These are phyloP conservation scores for Beauveria brongniartii DNA, from an alignment of 2,329 filamentous ascomycete genomes.

Conservation along the genomic window DNA sequence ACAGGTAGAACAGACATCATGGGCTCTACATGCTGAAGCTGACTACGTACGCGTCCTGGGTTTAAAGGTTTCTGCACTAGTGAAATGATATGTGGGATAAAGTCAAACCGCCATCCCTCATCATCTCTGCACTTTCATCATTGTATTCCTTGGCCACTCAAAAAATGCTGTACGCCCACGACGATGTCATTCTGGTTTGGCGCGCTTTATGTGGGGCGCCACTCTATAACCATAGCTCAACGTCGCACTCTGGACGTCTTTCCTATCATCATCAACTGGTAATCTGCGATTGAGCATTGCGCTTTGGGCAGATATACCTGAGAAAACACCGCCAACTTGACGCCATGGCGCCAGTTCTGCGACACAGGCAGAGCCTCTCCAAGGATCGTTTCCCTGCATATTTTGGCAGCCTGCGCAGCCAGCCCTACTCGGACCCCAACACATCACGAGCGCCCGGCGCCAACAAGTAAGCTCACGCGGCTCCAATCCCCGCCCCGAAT, in stretches of 20 bases:
- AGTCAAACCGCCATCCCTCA: not conserved
- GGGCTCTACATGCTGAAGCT: not conserved
- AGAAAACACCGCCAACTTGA: not conserved
- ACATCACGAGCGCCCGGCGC: conserved; percentile 40
- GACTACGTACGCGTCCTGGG: not conserved
- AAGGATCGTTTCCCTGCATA: conserved; percentile 62
- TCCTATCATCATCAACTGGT: not conserved
- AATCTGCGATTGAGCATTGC: not conserved
- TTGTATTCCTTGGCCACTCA: not conserved
- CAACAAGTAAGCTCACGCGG: conserved; percentile 17
- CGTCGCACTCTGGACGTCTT: not conserved
- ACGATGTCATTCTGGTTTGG: not conserved
- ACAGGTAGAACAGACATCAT: too few species aligned
- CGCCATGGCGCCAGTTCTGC: conserved; percentile 33
- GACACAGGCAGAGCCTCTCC: conserved; percentile 46
- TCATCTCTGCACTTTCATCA: not conserved
- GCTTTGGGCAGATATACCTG: not conserved
- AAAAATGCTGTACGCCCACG: not conserved
- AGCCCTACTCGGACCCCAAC: conserved; percentile 59
- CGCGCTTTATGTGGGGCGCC: not conserved
- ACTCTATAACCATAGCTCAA: not conserved
- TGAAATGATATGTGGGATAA: not conserved
- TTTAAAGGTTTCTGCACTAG: too few species aligned
- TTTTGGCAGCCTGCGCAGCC: conserved; percentile 61
- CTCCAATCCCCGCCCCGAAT: not conserved